phyloP scores from a whole-genome alignment of 2,329 filamentous ascomycete genomes.

The Lachnum nothofagi region DNA sequence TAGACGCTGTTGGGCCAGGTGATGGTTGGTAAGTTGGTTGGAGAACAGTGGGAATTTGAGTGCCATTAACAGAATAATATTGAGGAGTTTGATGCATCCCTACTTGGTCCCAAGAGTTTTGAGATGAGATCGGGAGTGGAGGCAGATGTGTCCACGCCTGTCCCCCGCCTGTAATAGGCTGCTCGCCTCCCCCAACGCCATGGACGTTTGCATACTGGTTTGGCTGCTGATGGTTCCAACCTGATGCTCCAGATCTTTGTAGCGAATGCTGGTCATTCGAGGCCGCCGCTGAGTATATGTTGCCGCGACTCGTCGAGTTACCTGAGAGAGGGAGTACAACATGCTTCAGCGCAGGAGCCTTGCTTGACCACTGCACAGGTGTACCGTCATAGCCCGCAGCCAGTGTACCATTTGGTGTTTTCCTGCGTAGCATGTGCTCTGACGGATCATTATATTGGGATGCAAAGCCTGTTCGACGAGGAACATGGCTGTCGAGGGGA shows the following conservation, averaged over 20 bases:
- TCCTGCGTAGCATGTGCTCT: constrained; percentile 83
- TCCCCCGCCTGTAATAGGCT: constrained; percentile 13
- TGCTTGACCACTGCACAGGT: constrained; percentile 64
- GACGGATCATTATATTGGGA: constrained; percentile 28
- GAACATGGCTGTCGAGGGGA: constrained; percentile 23
- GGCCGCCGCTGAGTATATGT: constrained; percentile 5
- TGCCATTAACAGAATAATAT: constrained; percentile 35
- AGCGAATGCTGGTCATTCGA: constrained; percentile 13
- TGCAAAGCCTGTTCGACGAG: constrained; percentile 14
- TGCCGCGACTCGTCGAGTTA: constrained; percentile 9
- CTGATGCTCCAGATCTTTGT: constrained; percentile 19
- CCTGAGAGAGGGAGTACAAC: constrained; percentile 61
- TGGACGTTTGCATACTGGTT: constrained; percentile 10
- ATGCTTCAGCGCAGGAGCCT: constrained; percentile 76
- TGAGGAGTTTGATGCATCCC: constrained; percentile 21
- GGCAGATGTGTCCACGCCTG: constrained; percentile 24
- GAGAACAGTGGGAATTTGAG: constrained; percentile 53
- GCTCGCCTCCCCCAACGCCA: constrained; percentile 6
- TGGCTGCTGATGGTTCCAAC: constrained; percentile 27
- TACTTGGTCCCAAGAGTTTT: constrained; percentile 24
- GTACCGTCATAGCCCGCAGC: constrained; percentile 88
- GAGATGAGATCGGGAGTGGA: constrained; percentile 17
- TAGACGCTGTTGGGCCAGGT: constrained; percentile 53
- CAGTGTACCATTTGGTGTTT: constrained; percentile 90
- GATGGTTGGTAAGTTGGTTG: constrained; percentile 54